phyloP scores from a whole-genome alignment of 2,329 filamentous ascomycete genomes.

The Sarocladium strictum region DNA sequence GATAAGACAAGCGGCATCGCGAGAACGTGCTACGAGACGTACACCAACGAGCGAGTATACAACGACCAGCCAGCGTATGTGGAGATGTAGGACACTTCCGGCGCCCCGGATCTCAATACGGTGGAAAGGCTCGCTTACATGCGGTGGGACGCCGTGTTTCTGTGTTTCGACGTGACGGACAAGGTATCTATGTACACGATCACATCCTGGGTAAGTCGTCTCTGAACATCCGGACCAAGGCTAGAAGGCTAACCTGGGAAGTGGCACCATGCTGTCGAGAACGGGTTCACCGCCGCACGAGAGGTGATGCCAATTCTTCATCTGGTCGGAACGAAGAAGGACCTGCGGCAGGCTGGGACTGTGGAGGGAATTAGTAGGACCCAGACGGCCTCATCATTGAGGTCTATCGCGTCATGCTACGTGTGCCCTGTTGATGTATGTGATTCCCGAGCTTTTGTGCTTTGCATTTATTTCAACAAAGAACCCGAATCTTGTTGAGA shows the following conservation, averaged over 20 bases:
- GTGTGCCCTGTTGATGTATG: conserved; percentile 24
- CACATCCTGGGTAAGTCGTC: conserved; percentile 26
- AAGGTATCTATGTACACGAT: conserved; percentile 27
- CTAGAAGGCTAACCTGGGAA: conserved; percentile 11
- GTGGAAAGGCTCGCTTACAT: conserved; percentile 29
- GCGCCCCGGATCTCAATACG: conserved; percentile 29
- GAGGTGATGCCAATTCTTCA: conserved; percentile 20
- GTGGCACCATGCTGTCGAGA: conserved; percentile 23
- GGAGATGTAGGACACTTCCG: conserved; percentile 35
- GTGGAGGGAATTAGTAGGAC: background rate
- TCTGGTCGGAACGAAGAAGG: conserved; percentile 30
- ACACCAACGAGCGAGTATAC: conserved; percentile 21
- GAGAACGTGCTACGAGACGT: conserved; percentile 29
- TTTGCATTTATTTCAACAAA: too few species aligned
- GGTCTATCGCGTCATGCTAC: conserved; percentile 23
- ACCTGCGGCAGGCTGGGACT: conserved; percentile 16
- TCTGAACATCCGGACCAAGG: conserved; percentile 1
- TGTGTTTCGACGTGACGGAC: conserved; percentile 33
- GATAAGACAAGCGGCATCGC: conserved; percentile 25
- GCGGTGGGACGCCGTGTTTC: conserved; percentile 30
- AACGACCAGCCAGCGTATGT: conserved; percentile 20
- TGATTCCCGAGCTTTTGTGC: too few species aligned
- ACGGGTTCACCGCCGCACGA: conserved; percentile 20
- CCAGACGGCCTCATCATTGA: conserved; percentile 10
- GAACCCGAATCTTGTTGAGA: too few species aligned